Evolutionary conservation across 257 asterid species (phyloP).

Genomic region (Nyctanthes arbortristis): DNA sequence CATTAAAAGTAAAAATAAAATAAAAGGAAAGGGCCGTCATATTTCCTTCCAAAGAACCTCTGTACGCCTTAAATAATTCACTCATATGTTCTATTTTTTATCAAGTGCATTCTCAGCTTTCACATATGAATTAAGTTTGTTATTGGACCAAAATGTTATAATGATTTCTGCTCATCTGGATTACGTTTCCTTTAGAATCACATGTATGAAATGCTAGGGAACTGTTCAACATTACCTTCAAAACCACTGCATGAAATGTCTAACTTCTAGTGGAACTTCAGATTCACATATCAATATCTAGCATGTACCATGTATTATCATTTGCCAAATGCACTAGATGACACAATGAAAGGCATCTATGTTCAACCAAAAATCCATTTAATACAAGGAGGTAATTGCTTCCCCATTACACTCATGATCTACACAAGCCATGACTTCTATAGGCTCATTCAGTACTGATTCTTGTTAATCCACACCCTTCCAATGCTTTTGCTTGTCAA

Average conservation of each 20-base stretch:
- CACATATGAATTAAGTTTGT: not conserved
- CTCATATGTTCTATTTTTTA: not conserved
- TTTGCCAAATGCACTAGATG: not conserved
- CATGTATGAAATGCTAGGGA: too few relatives aligned
- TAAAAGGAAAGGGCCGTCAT: not conserved
- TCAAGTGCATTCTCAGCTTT: not conserved
- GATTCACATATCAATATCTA: not conserved
- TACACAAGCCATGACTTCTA: not conserved
- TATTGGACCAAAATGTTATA: not conserved
- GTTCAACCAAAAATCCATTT: not conserved
- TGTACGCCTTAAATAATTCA: not conserved
- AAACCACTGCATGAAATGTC: conserved; percentile 1
- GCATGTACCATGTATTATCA: not conserved
- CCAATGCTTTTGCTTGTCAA: not conserved
- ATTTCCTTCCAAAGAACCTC: not conserved
- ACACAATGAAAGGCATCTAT: not conserved
- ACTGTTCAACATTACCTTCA: not conserved
- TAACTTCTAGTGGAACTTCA: not conserved
- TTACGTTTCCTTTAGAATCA: not conserved
- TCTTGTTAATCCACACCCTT: not conserved
- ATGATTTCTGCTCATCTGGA: not conserved
- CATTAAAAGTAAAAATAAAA: too few relatives aligned
- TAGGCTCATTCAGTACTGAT: not conserved
- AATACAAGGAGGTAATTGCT: not conserved
- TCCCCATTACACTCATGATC: not conserved